phyloP scores from a whole-genome alignment of 176 grass and related monocot genomes.

The Olyra latifolia region DNA sequence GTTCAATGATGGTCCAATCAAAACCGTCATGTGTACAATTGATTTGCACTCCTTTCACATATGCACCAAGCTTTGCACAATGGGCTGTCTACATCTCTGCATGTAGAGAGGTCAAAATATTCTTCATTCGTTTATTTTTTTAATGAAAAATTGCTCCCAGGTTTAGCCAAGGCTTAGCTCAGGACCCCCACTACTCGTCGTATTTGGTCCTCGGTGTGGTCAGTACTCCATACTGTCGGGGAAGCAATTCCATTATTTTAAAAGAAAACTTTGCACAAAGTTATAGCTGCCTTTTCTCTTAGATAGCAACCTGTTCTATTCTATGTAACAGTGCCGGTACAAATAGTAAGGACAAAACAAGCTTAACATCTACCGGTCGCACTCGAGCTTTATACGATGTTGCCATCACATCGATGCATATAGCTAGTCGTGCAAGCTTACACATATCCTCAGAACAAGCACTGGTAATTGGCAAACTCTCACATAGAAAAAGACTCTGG shows the following conservation, averaged over 20 bases:
- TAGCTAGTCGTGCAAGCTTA: not conserved
- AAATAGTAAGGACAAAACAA: conserved; percentile 1
- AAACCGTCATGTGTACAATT: not conserved
- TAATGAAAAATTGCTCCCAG: too few relatives aligned
- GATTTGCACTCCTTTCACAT: not conserved
- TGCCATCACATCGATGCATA: not conserved
- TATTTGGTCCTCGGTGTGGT: too few relatives aligned
- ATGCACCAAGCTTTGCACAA: not conserved
- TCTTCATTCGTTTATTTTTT: too few relatives aligned
- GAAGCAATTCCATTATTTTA: too few relatives aligned
- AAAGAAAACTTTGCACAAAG: conserved; percentile 12
- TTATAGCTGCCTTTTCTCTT: not conserved
- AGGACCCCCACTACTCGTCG: too few relatives aligned
- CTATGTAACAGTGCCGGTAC: not conserved
- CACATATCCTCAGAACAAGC: not conserved
- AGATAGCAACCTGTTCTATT: not conserved
- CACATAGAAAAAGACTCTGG: not conserved
- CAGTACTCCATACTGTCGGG: too few relatives aligned
- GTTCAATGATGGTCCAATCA: not conserved
- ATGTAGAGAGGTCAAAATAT: too few relatives aligned
- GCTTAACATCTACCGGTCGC: not conserved
- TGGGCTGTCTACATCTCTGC: too few relatives aligned
- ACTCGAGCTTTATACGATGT: not conserved
- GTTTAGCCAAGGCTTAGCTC: too few relatives aligned
- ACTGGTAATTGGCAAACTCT: not conserved